phyloP scores from a whole-genome alignment of 2,329 filamentous ascomycete genomes.

The Fusarium brevicatenulatum region DNA sequence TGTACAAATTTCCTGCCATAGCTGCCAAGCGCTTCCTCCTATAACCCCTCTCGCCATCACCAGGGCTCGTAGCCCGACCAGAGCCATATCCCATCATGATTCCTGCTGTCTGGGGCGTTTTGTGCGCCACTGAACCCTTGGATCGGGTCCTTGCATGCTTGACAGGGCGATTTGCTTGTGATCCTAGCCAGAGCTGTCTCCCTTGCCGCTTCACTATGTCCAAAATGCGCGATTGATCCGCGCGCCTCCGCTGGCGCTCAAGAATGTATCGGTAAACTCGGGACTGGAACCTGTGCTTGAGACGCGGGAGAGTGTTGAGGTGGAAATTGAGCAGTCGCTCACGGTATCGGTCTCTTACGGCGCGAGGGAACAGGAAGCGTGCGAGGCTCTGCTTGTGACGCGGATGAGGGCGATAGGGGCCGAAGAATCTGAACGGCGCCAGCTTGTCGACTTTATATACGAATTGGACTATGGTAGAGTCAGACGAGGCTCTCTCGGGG shows the following conservation, averaged over 20 bases:
- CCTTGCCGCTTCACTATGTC: constrained; percentile 55
- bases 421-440: constrained; percentile 58
- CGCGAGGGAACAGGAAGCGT: constrained; percentile 74
- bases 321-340: constrained; percentile 75
- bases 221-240: constrained; percentile 58
- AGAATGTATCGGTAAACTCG: constrained; percentile 81
- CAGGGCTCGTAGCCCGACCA: constrained; percentile 42
- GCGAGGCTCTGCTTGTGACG: constrained; percentile 63
- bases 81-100: constrained; percentile 45
- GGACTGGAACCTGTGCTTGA: constrained; percentile 77
- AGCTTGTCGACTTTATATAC: constrained; percentile 47
- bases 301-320: constrained; percentile 76
- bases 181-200: constrained; percentile 59
- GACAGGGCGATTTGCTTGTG: constrained; percentile 40
- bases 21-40: constrained; percentile 80
- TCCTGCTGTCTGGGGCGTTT: constrained; percentile 44
- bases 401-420: constrained; percentile 49
- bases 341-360: constrained; percentile 69
- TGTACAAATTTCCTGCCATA: constrained; percentile 67
- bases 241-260: constrained; percentile 67
- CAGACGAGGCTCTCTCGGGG: constrained; percentile 23
- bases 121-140: constrained; percentile 44
- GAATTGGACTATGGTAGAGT: constrained; percentile 6
- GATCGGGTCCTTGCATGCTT: constrained; percentile 50
- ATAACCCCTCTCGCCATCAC: constrained; percentile 70